Conservation (phyloP, 805 yeast genomes). For the Barnettozyma pratensis region DNA sequence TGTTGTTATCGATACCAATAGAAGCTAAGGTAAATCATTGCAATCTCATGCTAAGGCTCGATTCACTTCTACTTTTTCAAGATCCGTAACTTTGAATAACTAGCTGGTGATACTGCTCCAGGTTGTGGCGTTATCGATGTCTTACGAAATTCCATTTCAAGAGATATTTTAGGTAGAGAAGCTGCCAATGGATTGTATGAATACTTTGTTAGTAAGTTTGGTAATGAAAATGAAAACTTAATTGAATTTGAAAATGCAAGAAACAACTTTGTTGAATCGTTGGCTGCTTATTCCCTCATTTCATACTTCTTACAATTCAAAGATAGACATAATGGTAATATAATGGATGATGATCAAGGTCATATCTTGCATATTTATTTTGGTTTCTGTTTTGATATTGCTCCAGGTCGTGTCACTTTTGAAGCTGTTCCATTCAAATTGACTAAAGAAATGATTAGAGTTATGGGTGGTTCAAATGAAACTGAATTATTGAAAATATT, state of each 20-base stretch:
- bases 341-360: conserved; percentile 93
- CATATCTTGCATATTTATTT: conserved; percentile 95
- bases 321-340: conserved; percentile 97
- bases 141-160: conserved; percentile 86
- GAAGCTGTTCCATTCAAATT: conserved; percentile 98
- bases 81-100: conserved; percentile 55
- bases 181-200: conserved; percentile 97
- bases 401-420: conserved; percentile 97
- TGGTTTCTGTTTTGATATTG: conserved; percentile 98
- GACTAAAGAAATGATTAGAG: conserved; percentile 93
- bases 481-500: conserved; percentile 91
- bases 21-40: conserved; percentile 88
- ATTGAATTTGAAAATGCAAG: conserved; percentile 88
- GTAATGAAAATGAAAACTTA: conserved; percentile 70
- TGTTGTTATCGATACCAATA: conserved; percentile 80
- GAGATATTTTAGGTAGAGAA: conserved; percentile 98
- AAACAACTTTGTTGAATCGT: conserved; percentile 85
- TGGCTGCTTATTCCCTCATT: conserved; percentile 91
- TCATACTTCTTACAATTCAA: conserved; percentile 89
- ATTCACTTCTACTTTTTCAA: conserved; percentile 87
- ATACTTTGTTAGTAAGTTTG: conserved; percentile 86
- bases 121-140: conserved; percentile 99
- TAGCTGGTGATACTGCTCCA: conserved; percentile 71
- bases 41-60: conserved; percentile 99
- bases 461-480: conserved; percentile 83